Evolutionary conservation across 805 yeast species (phyloP), one percentile per base, ranked within the genome.

Genomic region (Ogataea paraovalis): DNA sequence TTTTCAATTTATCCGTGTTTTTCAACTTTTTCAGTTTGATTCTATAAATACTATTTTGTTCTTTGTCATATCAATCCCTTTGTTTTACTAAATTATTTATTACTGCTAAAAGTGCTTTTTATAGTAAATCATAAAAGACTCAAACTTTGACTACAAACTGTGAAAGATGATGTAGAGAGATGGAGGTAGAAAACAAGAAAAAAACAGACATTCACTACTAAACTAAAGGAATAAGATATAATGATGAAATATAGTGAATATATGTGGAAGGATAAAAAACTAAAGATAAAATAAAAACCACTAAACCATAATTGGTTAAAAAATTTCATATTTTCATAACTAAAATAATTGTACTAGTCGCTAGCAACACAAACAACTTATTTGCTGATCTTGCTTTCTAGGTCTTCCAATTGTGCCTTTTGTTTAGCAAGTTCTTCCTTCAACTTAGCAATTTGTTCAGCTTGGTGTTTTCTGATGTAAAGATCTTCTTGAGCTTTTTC

Each of bases 401-500:
- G 69, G 45, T 76, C 68, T 44, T 69, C 74, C 53, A 79, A 69
- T 53, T 75, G 71, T 53, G 79, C 75, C 75, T 82, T 83, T 67
- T 83, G 94, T 72, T 85, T 75, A 68, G 83, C 80, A 67, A 90
- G 76, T 62, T 85, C 79, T 66, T 85, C 89, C 68, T 75, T 85
- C 68, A 90, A 79, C 43, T 78, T 77, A 63, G 79, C 82, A 67
- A 90, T 75, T 75, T 85, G 89, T 69, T 89, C 96, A 66, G 84
- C 85, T 75, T 92, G 96, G 66, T 86, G 96, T 73, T 88, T 83
- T 71, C 81, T 87, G 70, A 90, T 75, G 74, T 82, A 91, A 61
- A 74, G 76, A 66, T 85, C 89, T 75, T 92, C 99, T 65, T 83
- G 83, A 54, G 96, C 96, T 72, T 80, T 85, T 77, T 94, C 99